phyloP scores from a whole-genome alignment of 495 filamentous ascomycete species.

The Parachaetomium inaequale region DNA sequence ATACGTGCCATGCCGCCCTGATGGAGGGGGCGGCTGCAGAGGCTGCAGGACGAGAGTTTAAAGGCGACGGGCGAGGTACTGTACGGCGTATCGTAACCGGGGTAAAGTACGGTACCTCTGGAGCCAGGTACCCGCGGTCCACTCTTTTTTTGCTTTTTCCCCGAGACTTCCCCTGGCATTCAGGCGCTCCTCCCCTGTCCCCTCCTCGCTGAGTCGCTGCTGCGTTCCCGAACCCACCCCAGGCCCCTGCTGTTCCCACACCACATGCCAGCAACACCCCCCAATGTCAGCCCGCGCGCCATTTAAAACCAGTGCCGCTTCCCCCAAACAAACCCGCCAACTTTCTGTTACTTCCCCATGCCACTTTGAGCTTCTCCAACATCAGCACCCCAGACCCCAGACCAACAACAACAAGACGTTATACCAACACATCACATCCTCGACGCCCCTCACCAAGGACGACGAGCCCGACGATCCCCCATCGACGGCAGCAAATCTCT shows the following conservation, averaged over 20 bases:
- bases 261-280: slow-evolving; percentile 20
- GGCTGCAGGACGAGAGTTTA: slow-evolving; percentile 5
- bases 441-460: slow-evolving; percentile 4
- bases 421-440: background rate
- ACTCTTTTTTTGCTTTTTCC: slow-evolving; percentile 20
- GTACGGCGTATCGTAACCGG: background rate
- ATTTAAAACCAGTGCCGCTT: slow-evolving; percentile 40
- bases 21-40: slow-evolving; percentile 24
- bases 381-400: slow-evolving; percentile 23
- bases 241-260: slow-evolving; percentile 11
- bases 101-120: slow-evolving; percentile 21
- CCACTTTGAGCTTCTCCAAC: slow-evolving; percentile 30
- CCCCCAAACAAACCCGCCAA: slow-evolving; percentile 30
- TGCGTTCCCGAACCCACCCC: slow-evolving; percentile 23
- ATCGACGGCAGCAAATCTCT: background rate
- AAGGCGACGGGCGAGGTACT: slow-evolving; percentile 1
- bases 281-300: slow-evolving; percentile 26
- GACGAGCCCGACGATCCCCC: background rate
- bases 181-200: slow-evolving; percentile 22
- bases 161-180: slow-evolving; percentile 26
- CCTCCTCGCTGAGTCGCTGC: slow-evolving; percentile 32
- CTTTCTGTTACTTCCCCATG: slow-evolving; percentile 35
- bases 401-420: slow-evolving; percentile 5
- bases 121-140: slow-evolving; percentile 20
- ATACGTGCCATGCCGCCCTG: too few relatives aligned